Base-by-base conservation (phyloP, 345 rosid genomes). In the Combretum micranthum region DNA sequence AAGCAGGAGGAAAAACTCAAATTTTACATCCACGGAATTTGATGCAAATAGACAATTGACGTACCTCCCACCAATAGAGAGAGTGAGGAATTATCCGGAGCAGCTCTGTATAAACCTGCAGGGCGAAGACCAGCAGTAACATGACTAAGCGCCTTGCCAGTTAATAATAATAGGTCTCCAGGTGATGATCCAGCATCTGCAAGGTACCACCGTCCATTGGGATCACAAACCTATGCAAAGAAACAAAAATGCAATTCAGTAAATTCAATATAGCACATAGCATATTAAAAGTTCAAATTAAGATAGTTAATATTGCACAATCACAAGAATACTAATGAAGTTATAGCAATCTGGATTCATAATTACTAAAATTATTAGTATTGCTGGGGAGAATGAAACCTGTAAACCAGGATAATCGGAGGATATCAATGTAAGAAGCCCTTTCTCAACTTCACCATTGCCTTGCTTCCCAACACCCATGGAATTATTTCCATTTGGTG, bases 41-140 rank as follows among this genome's bases (percentile, higher is more conserved):
- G 43, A 55, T 51, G 9, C 22, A 47, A 19, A 45, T 47, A 16
- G 52, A 54, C 60, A 62, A 8, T 25, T 52, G 66, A 60, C 53
- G 22, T 77, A 93, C 99, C 97, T 93, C 68, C 97, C 97, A 43
- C 81, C 76, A 74, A 59, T 65, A 65, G 64, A 70, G 60, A 64
- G 65, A 76, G 77, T 15, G 77, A 72, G 39, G 72, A 39, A 52
- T 60, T 73, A 79, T 88, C 91, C 53, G 79, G 44, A 58, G 79
- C 70, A 65, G 81, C 76, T 74, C 80, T 84, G 67, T 88, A 86
- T 12, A 77, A 77, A 52, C 94, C 86, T 68, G 90, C 83, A 51
- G 93, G 94, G 60, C 89, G 97, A 68, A 88, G 96, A 63, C 97
- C 97, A 62, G 97, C 99, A 47, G 99, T 93, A 47, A 83, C 79